Evolutionary conservation across 495 filamentous ascomycete genomes (phyloP).

Genomic region (Extremus antarcticus): DNA sequence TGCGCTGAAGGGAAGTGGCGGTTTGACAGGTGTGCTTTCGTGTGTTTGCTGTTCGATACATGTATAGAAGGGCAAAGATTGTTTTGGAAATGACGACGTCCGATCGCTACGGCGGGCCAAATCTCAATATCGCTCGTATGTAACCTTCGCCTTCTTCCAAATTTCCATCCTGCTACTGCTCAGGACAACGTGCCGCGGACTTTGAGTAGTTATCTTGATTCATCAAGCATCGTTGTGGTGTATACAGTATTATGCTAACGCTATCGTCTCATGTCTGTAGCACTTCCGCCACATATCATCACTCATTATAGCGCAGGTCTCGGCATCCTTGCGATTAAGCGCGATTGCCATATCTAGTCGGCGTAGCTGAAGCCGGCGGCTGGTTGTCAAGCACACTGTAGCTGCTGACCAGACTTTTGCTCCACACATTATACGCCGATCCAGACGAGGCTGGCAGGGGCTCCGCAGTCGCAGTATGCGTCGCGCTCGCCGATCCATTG

Average conservation of each 20-base stretch:
- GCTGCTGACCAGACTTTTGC: background rate
- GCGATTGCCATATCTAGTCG: background rate
- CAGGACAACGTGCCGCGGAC: no score
- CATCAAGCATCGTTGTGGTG: background rate
- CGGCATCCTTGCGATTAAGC: background rate
- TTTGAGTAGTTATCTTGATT: no score
- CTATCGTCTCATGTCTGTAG: background rate
- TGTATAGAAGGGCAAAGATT: background rate
- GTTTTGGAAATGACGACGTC: background rate
- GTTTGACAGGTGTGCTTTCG: background rate
- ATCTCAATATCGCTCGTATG: no score
- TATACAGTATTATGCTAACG: no score
- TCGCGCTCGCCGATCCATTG: constrained; percentile 39
- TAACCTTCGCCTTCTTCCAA: no score
- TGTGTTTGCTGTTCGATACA: no score
- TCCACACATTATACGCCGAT: background rate
- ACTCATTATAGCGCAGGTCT: background rate
- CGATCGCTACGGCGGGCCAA: no score
- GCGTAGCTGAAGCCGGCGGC: background rate
- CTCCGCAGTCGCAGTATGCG: constrained; percentile 47
- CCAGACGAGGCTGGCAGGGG: constrained; percentile 27
- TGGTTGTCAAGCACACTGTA: background rate
- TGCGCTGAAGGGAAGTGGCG: background rate
- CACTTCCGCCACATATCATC: background rate
- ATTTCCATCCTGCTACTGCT: no score